phyloP scores from a whole-genome alignment of 2,329 filamentous ascomycete genomes.

The Colletotrichum cordylinicola region DNA sequence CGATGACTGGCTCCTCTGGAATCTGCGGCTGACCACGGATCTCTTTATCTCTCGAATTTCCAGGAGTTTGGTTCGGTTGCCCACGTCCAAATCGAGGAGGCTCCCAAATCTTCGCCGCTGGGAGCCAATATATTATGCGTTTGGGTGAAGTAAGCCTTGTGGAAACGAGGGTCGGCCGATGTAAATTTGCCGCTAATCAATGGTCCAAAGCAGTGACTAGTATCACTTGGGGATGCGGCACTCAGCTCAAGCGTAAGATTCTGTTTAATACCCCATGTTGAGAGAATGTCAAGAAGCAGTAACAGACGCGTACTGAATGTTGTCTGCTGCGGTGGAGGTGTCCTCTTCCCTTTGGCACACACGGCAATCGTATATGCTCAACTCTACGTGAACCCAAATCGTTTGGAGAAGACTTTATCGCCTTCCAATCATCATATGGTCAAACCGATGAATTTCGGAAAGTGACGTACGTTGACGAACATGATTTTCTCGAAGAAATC shows the following conservation, averaged over 20 bases:
- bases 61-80: neutral
- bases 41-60: neutral
- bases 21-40: neutral
- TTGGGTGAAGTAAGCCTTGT: neutral
- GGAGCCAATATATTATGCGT: neutral
- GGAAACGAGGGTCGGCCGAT: neutral
- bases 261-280: neutral
- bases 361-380: neutral
- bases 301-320: neutral
- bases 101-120: neutral
- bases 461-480: neutral
- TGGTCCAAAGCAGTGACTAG: neutral
- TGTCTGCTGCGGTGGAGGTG: neutral
- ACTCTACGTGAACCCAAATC: neutral
- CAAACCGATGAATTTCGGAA: neutral
- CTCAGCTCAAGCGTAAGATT: neutral
- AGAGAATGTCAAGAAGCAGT: neutral
- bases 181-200: neutral
- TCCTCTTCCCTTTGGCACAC: neutral
- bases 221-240: neutral
- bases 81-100: neutral
- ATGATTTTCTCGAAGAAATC: neutral
- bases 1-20: neutral
- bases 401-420: neutral
- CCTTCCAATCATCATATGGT: neutral